These are phyloP conservation scores for Angomonas deanei DNA, from an alignment of 208 protist species.

Conservation along the genomic window DNA sequence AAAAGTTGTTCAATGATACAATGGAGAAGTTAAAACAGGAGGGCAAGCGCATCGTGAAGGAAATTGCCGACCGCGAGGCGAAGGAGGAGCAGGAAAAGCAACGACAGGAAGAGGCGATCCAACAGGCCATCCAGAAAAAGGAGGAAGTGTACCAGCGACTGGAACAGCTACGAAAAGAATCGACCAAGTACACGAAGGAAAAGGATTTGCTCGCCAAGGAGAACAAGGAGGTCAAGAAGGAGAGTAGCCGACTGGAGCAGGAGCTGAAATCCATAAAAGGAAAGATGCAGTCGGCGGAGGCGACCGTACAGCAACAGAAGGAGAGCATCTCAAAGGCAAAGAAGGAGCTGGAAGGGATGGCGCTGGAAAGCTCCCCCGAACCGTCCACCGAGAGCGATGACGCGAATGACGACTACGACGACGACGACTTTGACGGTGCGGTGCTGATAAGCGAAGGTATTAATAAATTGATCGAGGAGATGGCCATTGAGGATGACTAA, in stretches of 20 bases:
- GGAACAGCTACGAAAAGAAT: constrained; percentile 59
- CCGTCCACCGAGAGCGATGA: constrained; percentile 32
- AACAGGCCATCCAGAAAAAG: constrained; percentile 67
- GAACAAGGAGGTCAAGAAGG: constrained; percentile 59
- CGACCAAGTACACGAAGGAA: constrained; percentile 37
- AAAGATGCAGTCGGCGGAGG: constrained; percentile 39
- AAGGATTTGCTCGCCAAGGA: constrained; percentile 58
- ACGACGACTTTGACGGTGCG: constrained; percentile 1
- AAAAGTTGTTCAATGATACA: constrained; percentile 69
- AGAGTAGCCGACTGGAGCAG: constrained; percentile 38
- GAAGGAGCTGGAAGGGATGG: constrained; percentile 28
- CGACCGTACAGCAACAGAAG: constrained; percentile 46
- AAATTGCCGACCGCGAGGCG: constrained; percentile 65
- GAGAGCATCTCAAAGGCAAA: constrained; percentile 52
- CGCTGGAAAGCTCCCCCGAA: constrained; percentile 35
- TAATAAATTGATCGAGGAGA: constrained; percentile 42
- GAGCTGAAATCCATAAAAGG: constrained; percentile 49
- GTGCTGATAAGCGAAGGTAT: constrained; percentile 39
- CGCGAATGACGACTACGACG: constrained; percentile 30
- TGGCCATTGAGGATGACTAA: constrained; percentile 51
- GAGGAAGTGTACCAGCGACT: constrained; percentile 58
- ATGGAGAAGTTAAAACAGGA: constrained; percentile 62
- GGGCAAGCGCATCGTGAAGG: constrained; percentile 65
- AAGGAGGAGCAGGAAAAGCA: constrained; percentile 78
- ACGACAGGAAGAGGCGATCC: constrained; percentile 70